Conservation (phyloP, 2,329 filamentous ascomycete genomes). For the Fusarium newnesense region DNA sequence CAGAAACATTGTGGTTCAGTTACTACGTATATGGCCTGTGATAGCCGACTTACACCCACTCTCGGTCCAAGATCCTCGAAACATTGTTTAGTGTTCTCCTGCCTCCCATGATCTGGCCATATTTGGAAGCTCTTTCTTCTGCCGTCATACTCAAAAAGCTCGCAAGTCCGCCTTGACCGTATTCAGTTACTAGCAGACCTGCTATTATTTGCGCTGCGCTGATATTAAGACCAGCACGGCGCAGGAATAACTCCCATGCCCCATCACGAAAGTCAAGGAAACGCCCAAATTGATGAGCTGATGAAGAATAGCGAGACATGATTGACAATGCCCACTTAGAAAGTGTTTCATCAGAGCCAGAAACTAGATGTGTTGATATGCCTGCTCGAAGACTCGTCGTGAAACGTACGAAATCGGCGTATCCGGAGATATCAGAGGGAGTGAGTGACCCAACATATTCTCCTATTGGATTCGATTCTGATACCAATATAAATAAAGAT, state of each 20-base stretch:
- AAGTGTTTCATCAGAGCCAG: slow-evolving; percentile 61
- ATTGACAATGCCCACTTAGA: slow-evolving; percentile 65
- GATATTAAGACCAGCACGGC: slow-evolving; percentile 51
- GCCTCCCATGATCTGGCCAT: slow-evolving; percentile 44
- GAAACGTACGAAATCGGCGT: slow-evolving; percentile 64
- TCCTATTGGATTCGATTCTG: slow-evolving; percentile 58
- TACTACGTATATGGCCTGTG: not conserved
- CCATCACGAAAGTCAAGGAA: slow-evolving; percentile 54
- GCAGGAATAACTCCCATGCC: slow-evolving; percentile 52
- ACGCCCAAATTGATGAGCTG: slow-evolving; percentile 44
- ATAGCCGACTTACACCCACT: slow-evolving; percentile 12
- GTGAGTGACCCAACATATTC: slow-evolving; percentile 54
- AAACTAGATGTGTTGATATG: slow-evolving; percentile 58
- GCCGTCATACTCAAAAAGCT: slow-evolving; percentile 47
- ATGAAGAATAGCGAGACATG: slow-evolving; percentile 58
- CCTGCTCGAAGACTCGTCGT: slow-evolving; percentile 52
- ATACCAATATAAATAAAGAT: slow-evolving; percentile 73
- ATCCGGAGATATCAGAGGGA: slow-evolving; percentile 55
- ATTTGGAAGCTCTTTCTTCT: slow-evolving; percentile 40
- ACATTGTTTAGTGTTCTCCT: slow-evolving; percentile 34
- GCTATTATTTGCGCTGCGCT: slow-evolving; percentile 50
- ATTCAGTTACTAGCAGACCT: slow-evolving; percentile 38
- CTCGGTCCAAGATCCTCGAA: slow-evolving; percentile 20
- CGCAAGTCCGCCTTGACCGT: slow-evolving; percentile 44
- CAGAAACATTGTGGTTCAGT: not conserved